A percentile compares a stretch with the other conserved stretches of the same genome.
These are phyloP conservation scores for Malassezia globosa DNA, from an alignment of 1,284 basidiomycete species.

Conservation along the genomic window DNA sequence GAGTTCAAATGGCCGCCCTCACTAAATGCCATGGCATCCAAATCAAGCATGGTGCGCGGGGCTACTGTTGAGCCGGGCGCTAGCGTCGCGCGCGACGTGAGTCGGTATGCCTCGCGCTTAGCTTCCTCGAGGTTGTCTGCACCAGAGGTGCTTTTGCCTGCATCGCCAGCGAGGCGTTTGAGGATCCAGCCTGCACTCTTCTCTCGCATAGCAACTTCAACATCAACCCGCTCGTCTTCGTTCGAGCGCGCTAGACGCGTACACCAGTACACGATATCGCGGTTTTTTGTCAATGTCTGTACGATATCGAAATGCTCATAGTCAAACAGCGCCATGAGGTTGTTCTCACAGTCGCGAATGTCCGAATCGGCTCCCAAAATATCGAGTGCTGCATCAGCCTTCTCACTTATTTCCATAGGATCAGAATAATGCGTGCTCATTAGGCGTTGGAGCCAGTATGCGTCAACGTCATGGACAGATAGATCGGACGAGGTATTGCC, in stretches of 20 bases:
- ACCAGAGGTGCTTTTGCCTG: constrained; percentile 43
- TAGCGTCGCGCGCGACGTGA: constrained; percentile 77
- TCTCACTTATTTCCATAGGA: constrained; percentile 83
- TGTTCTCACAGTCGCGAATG: constrained; percentile 88
- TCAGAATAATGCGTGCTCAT: constrained; percentile 83
- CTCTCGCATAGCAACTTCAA: constrained; percentile 97
- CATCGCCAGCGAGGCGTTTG: constrained; percentile 55
- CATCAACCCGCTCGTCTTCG: constrained; percentile 78
- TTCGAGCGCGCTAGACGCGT: constrained; percentile 77
- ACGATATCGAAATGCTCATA: constrained; percentile 82
- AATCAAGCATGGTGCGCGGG: constrained; percentile 74
- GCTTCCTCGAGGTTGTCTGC: constrained; percentile 60
- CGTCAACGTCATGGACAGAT: constrained; percentile 82
- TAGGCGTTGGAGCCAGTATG: constrained; percentile 95
- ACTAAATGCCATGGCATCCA: constrained; percentile 87
- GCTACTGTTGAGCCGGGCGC: constrained; percentile 70
- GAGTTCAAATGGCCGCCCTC: constrained; percentile 96
- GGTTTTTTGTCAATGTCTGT: constrained; percentile 82
- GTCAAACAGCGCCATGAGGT: constrained; percentile 92
- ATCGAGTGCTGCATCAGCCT: constrained; percentile 71
- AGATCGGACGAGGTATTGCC: constrained; percentile 54
- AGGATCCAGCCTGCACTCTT: constrained; percentile 93
- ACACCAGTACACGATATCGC: constrained; percentile 94
- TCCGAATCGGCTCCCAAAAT: constrained; percentile 76
- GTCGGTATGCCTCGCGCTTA: constrained; percentile 45